A percentile compares a stretch with the other conserved stretches of the same genome.
phyloP scores from a whole-genome alignment of 768 basidiomycete genomes.

The Hygrocybe coccinea region DNA sequence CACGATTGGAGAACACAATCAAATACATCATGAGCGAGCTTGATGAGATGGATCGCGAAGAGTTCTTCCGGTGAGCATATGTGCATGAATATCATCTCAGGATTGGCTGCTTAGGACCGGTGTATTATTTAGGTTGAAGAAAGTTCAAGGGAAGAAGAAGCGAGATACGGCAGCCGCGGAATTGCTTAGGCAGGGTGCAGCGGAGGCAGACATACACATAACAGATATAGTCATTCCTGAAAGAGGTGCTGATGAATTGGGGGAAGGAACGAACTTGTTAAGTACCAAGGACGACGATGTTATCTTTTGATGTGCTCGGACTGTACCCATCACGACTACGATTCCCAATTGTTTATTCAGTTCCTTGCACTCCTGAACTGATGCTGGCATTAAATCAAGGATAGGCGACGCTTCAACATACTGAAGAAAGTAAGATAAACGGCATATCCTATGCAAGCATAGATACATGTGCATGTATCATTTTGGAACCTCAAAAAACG shows the following conservation, averaged over 20 bases:
- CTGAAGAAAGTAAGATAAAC: conserved; percentile 39
- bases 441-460: conserved; percentile 53
- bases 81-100: not conserved
- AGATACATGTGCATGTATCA: conserved; percentile 65
- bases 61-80: conserved; percentile 73
- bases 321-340: conserved; percentile 6
- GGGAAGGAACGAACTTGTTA: conserved; percentile 54
- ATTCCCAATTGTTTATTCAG: too few species aligned
- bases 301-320: conserved; percentile 61
- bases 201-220: not conserved
- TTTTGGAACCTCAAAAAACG: conserved; percentile 40
- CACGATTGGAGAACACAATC: conserved; percentile 93
- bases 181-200: conserved; percentile 25
- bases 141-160: conserved; percentile 97
- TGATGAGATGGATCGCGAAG: conserved; percentile 97
- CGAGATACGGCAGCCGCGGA: conserved; percentile 56
- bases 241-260: conserved; percentile 21
- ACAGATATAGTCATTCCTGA: conserved; percentile 16
- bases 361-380: too few species aligned
- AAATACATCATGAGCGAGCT: conserved; percentile 96
- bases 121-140: conserved; percentile 65
- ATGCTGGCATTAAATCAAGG: too few species aligned
- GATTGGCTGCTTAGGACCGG: conserved; percentile 1
- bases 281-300: conserved; percentile 88
- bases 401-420: too few species aligned